Percentiles rank a stretch among this genome's conserved stretches.
These are phyloP conservation scores for Wickerhamomyces rabaulensis DNA, from an alignment of 805 yeast species.

Conservation along the genomic window DNA sequence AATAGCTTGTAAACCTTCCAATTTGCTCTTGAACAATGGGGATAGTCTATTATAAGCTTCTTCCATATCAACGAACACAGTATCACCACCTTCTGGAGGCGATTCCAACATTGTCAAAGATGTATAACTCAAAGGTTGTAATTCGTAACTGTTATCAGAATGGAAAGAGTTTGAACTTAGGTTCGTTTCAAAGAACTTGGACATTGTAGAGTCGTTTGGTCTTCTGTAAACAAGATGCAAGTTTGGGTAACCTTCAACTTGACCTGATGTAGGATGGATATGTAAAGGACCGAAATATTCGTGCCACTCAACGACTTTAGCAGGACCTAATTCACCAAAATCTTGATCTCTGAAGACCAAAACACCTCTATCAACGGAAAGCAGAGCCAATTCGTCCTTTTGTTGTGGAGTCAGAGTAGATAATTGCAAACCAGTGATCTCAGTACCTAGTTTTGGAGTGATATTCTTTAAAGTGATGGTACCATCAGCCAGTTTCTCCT, in stretches of 20 bases:
- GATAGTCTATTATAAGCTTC: conserved; percentile 50
- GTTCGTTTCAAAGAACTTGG: conserved; percentile 4
- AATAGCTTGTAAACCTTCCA: conserved; percentile 40
- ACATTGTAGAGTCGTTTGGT: conserved; percentile 9
- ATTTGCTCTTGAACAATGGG: conserved; percentile 39
- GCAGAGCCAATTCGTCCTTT: conserved; percentile 63
- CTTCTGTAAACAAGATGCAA: conserved; percentile 46
- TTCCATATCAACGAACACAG: conserved; percentile 47
- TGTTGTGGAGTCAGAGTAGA: conserved; percentile 46
- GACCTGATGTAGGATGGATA: conserved; percentile 68
- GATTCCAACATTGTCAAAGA: conserved; percentile 47
- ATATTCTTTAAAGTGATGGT: conserved; percentile 19
- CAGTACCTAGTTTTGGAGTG: conserved; percentile 67
- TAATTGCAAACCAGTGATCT: conserved; percentile 52
- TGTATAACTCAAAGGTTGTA: conserved; percentile 52
- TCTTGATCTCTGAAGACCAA: conserved; percentile 61
- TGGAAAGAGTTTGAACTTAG: conserved; percentile 35
- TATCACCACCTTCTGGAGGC: conserved; percentile 49
- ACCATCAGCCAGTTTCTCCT: conserved; percentile 4
- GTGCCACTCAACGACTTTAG: conserved; percentile 44
- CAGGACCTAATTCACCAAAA: conserved; percentile 47
- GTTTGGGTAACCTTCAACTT: conserved; percentile 53
- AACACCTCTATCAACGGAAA: conserved; percentile 62
- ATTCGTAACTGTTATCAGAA: conserved; percentile 51
- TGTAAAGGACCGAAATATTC: conserved; percentile 63